Conservation (phyloP, 116 monocot species). For the Trichopus zeylanicus region DNA sequence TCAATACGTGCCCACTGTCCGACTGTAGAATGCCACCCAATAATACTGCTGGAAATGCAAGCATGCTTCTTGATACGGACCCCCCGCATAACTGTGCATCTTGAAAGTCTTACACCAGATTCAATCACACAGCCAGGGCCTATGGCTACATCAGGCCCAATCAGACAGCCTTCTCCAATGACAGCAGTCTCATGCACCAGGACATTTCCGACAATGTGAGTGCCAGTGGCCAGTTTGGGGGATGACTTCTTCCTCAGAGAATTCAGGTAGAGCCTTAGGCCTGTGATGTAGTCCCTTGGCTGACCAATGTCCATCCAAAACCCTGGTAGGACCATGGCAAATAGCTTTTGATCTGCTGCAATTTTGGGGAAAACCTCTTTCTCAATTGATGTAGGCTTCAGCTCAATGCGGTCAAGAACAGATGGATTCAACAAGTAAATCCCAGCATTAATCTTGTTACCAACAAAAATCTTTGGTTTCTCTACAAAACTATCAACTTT, state of each 20-base stretch:
- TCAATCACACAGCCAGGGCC: conserved; percentile 38
- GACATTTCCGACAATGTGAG: conserved; percentile 40
- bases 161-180: conserved; percentile 39
- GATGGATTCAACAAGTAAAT: conserved; percentile 84
- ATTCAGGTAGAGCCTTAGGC: conserved; percentile 32
- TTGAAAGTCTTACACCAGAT: conserved; percentile 35
- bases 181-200: conserved; percentile 41
- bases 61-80: conserved; percentile 42
- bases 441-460: conserved; percentile 92
- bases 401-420: conserved; percentile 33
- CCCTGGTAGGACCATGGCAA: conserved; percentile 45
- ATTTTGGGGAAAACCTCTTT: conserved; percentile 49
- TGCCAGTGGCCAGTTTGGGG: conserved; percentile 15
- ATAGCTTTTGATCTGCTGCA: conserved; percentile 31
- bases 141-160: conserved; percentile 44
- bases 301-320: conserved; percentile 63
- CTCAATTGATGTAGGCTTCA: conserved; percentile 44
- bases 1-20: conserved; percentile 32
- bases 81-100: conserved; percentile 42
- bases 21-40: conserved; percentile 46
- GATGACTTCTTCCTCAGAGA: conserved; percentile 35
- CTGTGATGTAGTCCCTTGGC: conserved; percentile 46
- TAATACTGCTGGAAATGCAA: conserved; percentile 41
- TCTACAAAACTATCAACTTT: conserved; percentile 82
- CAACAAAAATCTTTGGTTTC: conserved; percentile 83